Evolutionary conservation across 2,329 filamentous ascomycete species (phyloP), one percentile per base, ranked within the genome.

Genomic region (Aspergillus brasiliensis): DNA sequence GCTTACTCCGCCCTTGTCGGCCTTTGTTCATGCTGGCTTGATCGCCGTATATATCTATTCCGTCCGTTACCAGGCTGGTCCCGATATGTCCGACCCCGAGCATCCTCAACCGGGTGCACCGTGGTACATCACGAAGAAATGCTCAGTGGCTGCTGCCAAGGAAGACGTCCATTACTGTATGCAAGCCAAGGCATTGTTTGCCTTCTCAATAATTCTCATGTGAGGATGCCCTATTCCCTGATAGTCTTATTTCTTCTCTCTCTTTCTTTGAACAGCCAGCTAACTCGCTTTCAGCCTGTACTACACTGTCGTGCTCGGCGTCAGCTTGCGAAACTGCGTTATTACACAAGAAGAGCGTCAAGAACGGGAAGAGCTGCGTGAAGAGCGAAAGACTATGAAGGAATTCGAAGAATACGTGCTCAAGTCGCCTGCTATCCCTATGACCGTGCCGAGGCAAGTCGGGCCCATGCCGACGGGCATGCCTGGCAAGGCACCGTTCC

Each of bases 41-140:
- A 68, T 84, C 42, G 76, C 76, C 4, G 73, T 88, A 15, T 88
- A 83, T 71, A 77, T 83, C n/a, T 78, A 82, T 60, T 82, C 82
- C 54, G 78, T 84, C 34, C 76, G 81, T 61, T 82, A 80, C 57
- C 86, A 88, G 70, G 83, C 82, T 10, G 80, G 81, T 46, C 80
- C 82, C 54, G 86, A 88, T 70, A 85, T 79, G 66, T 84, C 81
- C 61, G 86, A 88, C 67, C 81, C 82, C 1, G 66, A 75, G 1
- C 82, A 83, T 62, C 78, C 76, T 3, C 83, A 86, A 62, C 76
- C 78, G 7, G 85, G 86, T 31, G 73, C 84, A 17, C 84, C 86
- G 7, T 88, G 86, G 86, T 88, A 87, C 69, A 83, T 88, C 65
- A 83, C 83, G 55, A 87, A 87, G 72, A 83, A 76, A 65, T 88